Base-by-base conservation (phyloP, 805 yeast genomes). In the Saccharomycopsis microspora region DNA sequence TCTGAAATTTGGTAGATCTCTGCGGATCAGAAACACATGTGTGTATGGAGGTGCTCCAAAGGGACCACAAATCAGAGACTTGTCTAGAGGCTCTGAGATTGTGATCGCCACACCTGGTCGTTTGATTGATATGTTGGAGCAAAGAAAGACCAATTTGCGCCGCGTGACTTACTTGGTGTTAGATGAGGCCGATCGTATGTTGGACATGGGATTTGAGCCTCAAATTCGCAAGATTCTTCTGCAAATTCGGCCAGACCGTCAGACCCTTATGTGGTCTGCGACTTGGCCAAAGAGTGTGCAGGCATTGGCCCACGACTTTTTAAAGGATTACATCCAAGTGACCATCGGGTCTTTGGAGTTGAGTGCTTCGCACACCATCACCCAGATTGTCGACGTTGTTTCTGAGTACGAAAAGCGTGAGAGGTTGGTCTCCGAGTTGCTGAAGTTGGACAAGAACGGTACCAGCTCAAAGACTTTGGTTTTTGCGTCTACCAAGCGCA, bases 121-220 rank as follows among this genome's bases (percentile, higher is more conserved):
- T 77, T 78, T 93, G 68, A 86, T 93, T 59, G 98, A 93, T 70
- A 85, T 93, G 95, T 77, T 93, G 61, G 97, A 93, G 71, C 73
- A 83, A 54, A 90, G 93, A 60, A 89, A 85, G 73, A 93, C 97
- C 51, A 93, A 90, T 71, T 76, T 93, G 62, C 82, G 85, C 66
- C 85, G 97, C 74, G 96, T 93, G 54, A 93, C 97, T 46, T 93
- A 93, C 70, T 76, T 93, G 65, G 97, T 93, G 54, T 76, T 93
- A 61, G 98, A 93, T 69, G 98, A 93, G 78, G 98, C 98, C 62
- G 98, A 93, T 71, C 85, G 98, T 76, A 93, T 93, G 98, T 80
- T 93, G 71, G 98, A 93, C 74, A 93, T 93, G 98, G 98, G 98
- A 67, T 93, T 93, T 68, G 98, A 93, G 75, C 97, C 97, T 58